phyloP scores from a whole-genome alignment of 768 basidiomycete species.

The Termitomyces sp. region DNA sequence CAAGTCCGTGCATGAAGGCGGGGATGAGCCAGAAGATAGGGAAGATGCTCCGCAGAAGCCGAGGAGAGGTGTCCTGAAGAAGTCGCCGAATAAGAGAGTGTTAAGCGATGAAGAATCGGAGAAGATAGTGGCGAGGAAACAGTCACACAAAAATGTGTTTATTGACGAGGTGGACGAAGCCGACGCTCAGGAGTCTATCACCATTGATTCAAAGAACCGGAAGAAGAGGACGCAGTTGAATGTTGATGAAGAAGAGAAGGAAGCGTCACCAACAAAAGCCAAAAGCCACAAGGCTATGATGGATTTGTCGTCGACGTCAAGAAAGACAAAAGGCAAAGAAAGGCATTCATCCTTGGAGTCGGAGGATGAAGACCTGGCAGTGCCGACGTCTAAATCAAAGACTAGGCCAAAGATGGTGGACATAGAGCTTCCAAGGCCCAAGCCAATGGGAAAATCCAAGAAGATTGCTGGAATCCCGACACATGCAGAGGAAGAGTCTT shows the following conservation, averaged over 20 bases:
- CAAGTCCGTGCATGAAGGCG: background rate
- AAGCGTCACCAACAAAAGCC: slow-evolving; percentile 1
- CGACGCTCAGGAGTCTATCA: slow-evolving; percentile 11
- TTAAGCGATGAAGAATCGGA: slow-evolving; percentile 8
- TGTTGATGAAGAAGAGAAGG: slow-evolving; percentile 8
- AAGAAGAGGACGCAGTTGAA: background rate
- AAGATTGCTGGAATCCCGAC: slow-evolving; percentile 2
- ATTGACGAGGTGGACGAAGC: slow-evolving; percentile 1
- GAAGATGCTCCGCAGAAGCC: slow-evolving; percentile 3
- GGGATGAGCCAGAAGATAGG: background rate
- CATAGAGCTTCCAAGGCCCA: slow-evolving; percentile 8
- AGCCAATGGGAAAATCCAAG: slow-evolving; percentile 1
- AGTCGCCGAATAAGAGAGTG: slow-evolving; percentile 9
- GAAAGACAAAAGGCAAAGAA: slow-evolving; percentile 9
- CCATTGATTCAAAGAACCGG: background rate
- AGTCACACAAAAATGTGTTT: background rate
- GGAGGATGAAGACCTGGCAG: slow-evolving; percentile 11
- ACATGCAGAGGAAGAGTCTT: slow-evolving; percentile 8
- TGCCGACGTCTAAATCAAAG: slow-evolving; percentile 11
- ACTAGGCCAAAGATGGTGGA: slow-evolving; percentile 10
- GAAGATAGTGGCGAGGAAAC: background rate
- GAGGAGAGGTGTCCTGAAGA: slow-evolving; percentile 8
- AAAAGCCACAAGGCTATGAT: background rate
- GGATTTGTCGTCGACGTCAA: slow-evolving; percentile 7
- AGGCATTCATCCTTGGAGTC: slow-evolving; percentile 5